Base-by-base conservation (phyloP, 2,329 filamentous ascomycete species). In the Fusarium pseudonygamai region DNA sequence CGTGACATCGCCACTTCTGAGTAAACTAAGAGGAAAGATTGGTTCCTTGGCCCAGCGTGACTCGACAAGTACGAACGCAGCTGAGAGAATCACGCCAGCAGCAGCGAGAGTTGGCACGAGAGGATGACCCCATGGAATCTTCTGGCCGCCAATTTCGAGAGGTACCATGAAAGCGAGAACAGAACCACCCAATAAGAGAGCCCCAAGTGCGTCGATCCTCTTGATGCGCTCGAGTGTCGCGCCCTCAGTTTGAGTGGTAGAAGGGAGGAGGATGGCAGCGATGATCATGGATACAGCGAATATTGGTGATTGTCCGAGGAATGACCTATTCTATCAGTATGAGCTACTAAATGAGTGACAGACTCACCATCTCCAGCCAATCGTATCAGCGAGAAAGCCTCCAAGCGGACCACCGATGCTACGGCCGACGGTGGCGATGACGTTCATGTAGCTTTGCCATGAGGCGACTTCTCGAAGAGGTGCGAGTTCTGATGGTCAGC, bases 311-410 rank as follows among this genome's bases (percentile, higher is more conserved):
- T 55, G 50, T 40, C 50, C 50, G 0, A 55, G 34, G 55, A 91
- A 92, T 42, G 88, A 90, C 86, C 74, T 76, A 10, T 22, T 0
- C 5, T 34, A 11, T 60, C 20, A 70, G 52, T 18, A 30, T 10
- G 5, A 9, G 1, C 16, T 4, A 0, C 11, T 14, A 2, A 6
- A 4, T 2, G 0, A 1, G 3, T 6, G 34, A 28, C 5, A 10
- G 2, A 45, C 71, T 53, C 26, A 76, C 75, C 88, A 91, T 39
- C 91, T 84, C 91, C 91, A 93, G 13, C 91, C 90, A 28, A 93
- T 83, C 2, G 82, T 84, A 69, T 92, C 89, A 15, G 89, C 89
- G 9, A 93, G 84, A 39, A 87, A 84, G 0, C 90, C 90, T 5
- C 91, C 90, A 14, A 87, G 75, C 3, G 87, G 87, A 0, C 87